Base-by-base conservation (phyloP, 345 rosid species). In the Rhodamnia argentea region DNA sequence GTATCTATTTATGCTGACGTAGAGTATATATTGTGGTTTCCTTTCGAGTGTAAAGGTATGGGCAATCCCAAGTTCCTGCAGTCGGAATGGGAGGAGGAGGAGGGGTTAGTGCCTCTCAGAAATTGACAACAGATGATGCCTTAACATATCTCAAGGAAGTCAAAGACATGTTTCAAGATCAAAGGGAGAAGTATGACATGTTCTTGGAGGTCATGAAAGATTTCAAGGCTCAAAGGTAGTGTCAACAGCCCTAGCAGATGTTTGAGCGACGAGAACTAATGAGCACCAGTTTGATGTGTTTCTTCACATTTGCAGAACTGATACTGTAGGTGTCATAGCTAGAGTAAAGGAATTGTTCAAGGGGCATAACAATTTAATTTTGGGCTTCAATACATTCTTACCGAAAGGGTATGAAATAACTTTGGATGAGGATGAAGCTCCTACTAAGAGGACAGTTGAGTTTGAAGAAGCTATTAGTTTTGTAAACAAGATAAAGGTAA, bases 171-270 rank as follows among this genome's bases (percentile, higher is more conserved):
- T 96, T 97, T 92, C 98, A 94, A 87, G 96, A 96, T 86, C 95
- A 97, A 88, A 93, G 91, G 89, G 99, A 93, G 84, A 97, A 94
- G 89, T 95, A 96, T 86, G 98, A 96, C 84, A 91, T 70, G 92
- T 96, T 97, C 84, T 92, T 96, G 87, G 98, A 94, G 88, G 96
- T 96, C 93, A 95, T 97, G 99, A 97, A 95, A 88, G 99, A 97
- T 91, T 97, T 97, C 87, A 95, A 97, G 91, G 99, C 98, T 57
- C 98, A 95, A 88, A 92, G 98, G 99, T 96, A 84, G 81, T 59
- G 51, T 84, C 18, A 37, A 87, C 87, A 56, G 47, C 76, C 56
- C 58, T 83, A 70, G 37, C 82, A 58, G 26, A n/a, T 29, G 74
- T 12, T 86, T 82, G 85, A 81, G 78, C 47, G 18, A 86, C 52